Percentiles rank a stretch among this genome's conserved stretches.
phyloP scores from a whole-genome alignment of 1,139 yeast genomes.

The Geotrichum aggregatum region DNA sequence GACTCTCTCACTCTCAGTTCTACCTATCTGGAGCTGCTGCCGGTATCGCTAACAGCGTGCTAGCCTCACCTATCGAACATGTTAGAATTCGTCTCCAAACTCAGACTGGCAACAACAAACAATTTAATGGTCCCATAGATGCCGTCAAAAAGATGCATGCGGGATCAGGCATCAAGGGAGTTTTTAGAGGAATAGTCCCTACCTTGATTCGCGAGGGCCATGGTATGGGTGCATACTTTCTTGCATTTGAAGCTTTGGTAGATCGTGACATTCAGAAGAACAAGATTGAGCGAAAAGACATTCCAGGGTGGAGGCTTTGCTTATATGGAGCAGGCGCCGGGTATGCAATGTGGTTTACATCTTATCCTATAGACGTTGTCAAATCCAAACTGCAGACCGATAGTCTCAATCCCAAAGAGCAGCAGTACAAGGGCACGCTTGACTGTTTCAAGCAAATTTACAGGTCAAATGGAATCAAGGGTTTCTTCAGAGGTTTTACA shows the following conservation, averaged over 20 bases:
- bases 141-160: slow-evolving; percentile 59
- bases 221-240: slow-evolving; percentile 85
- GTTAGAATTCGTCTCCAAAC: slow-evolving; percentile 87
- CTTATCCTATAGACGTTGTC: slow-evolving; percentile 80
- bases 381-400: slow-evolving; percentile 87
- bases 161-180: slow-evolving; percentile 54
- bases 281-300: slow-evolving; percentile 53
- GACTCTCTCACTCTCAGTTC: slow-evolving; percentile 51
- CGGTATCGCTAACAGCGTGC: slow-evolving; percentile 80
- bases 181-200: slow-evolving; percentile 75
- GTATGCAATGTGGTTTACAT: slow-evolving; percentile 73
- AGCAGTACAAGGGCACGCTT: slow-evolving; percentile 47
- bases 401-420: slow-evolving; percentile 49
- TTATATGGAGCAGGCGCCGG: slow-evolving; percentile 82
- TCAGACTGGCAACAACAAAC: slow-evolving; percentile 51
- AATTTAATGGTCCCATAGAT: slow-evolving; percentile 75
- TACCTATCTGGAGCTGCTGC: slow-evolving; percentile 82
- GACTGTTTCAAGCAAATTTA: slow-evolving; percentile 55
- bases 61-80: slow-evolving; percentile 91
- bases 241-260: slow-evolving; percentile 82
- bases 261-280: slow-evolving; percentile 52
- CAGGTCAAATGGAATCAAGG: slow-evolving; percentile 57
- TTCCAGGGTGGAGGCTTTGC: slow-evolving; percentile 84
- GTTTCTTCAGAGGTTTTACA: slow-evolving; percentile 80
- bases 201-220: slow-evolving; percentile 77